Base-by-base conservation (phyloP, 768 basidiomycete species). In the Suillus paluster region DNA sequence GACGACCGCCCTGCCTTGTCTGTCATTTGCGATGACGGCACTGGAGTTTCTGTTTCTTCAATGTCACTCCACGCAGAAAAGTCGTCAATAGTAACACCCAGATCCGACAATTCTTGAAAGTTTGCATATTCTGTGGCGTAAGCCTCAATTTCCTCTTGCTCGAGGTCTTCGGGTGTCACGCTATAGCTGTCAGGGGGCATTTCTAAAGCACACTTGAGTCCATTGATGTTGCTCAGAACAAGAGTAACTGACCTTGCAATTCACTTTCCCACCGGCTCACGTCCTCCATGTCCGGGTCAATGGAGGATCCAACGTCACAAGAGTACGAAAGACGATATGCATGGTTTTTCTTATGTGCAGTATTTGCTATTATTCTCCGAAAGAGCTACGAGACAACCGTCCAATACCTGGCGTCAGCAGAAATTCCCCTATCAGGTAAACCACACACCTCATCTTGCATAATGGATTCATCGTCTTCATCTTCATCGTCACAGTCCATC, bases 211-310 rank as follows among this genome's bases (percentile, higher is more conserved):
- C 15, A 15, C 6, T 33, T 58, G 9, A 57, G 33, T 4, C 15
- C n/a, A 33, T 34, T 27, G 33, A 38, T 19, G 10, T 17, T 17
- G 6, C 25, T 39, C 46, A 36, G 25, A 30, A 68, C 52, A 14
- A 63, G 36, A 44, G 21, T 23, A 39, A 59, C 74, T 60, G 60
- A 81, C 88, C 81, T 66, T 67, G 69, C 5, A 90, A 68, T 49
- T 85, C 85, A 33, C 73, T 67, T 70, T 90, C 89, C 89, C 88
- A 91, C n/a, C 71, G 68, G 23, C 66, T 75, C 5, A 83, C 71
- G 60, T 91, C 88, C 38, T 92, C 88, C 68, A 90, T 74, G 70
- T 86, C 85, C 5, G 90, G 90, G 69, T 92, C 90, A 61, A 90
- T 84, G 1, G 90, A 91, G 17, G 89, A 90, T 6, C 90, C 90